Conservation (phyloP, 139 green algal genomes). For the Tetraselmis striata region DNA sequence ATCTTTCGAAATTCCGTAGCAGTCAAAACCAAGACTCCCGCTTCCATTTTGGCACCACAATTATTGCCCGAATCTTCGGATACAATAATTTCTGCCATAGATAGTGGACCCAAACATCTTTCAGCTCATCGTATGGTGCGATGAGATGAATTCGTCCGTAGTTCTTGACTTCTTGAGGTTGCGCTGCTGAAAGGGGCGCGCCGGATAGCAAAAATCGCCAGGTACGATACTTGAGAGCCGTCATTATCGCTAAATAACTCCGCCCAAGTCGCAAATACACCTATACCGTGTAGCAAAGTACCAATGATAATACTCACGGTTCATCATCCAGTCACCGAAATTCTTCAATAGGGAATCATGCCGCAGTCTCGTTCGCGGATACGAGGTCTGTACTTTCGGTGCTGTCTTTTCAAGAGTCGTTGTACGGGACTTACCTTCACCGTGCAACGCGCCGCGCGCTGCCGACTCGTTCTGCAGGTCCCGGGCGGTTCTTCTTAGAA, state of each 20-base stretch:
- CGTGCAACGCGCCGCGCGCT: background rate
- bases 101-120: background rate
- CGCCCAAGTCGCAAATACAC: too few species aligned
- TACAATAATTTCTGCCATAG: background rate
- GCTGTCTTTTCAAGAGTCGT: too few species aligned
- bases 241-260: slow-evolving; percentile 1
- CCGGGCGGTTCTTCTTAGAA: too few species aligned
- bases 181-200: background rate
- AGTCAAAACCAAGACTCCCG: background rate
- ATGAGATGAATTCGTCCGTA: background rate
- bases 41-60: background rate
- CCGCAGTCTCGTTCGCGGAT: background rate
- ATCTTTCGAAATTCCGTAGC: background rate
- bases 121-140: background rate
- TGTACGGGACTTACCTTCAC: background rate
- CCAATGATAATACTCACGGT: background rate
- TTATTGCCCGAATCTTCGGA: background rate
- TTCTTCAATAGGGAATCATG: background rate
- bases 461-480: background rate
- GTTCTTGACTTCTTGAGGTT: too few species aligned
- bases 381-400: too few species aligned
- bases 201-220: background rate
- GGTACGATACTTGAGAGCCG: too few species aligned
- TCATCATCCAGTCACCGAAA: background rate
- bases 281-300: too few species aligned